phyloP scores from a whole-genome alignment of 805 yeast species.

The Myxozyma udenii region DNA sequence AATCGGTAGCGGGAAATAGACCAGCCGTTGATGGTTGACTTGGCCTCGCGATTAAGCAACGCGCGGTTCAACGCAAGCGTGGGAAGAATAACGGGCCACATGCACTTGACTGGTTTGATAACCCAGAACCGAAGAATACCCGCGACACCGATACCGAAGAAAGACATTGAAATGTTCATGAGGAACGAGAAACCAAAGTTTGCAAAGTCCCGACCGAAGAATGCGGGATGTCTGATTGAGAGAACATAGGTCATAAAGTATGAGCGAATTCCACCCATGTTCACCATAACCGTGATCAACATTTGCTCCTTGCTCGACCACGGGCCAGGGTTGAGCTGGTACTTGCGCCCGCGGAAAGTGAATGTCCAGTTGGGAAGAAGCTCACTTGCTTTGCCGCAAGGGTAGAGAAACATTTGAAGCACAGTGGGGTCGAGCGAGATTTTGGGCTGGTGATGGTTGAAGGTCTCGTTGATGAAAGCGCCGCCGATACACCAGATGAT shows the following conservation, averaged over 20 bases:
- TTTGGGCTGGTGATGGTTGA: constrained; percentile 55
- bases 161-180: constrained; percentile 54
- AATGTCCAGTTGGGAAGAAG: constrained; percentile 14
- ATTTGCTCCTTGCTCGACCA: constrained; percentile 60
- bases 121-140: constrained; percentile 59
- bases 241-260: constrained; percentile 2
- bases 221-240: not conserved
- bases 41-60: constrained; percentile 13
- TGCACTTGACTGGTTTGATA: constrained; percentile 59
- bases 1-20: constrained; percentile 51
- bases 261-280: constrained; percentile 5
- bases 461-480: constrained; percentile 52
- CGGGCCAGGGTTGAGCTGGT: constrained; percentile 55
- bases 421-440: constrained; percentile 57
- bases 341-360: constrained; percentile 37
- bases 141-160: constrained; percentile 64
- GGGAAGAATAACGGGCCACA: constrained; percentile 69
- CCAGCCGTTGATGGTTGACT: constrained; percentile 56
- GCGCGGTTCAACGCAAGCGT: constrained; percentile 50
- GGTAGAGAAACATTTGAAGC: constrained; percentile 63
- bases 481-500: constrained; percentile 53
- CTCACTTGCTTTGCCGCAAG: constrained; percentile 48
- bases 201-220: constrained; percentile 10
- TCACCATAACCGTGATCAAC: constrained; percentile 47
- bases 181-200: constrained; percentile 51